phyloP scores from a whole-genome alignment of 2,329 filamentous ascomycete species.

The Fusarium floridanum region DNA sequence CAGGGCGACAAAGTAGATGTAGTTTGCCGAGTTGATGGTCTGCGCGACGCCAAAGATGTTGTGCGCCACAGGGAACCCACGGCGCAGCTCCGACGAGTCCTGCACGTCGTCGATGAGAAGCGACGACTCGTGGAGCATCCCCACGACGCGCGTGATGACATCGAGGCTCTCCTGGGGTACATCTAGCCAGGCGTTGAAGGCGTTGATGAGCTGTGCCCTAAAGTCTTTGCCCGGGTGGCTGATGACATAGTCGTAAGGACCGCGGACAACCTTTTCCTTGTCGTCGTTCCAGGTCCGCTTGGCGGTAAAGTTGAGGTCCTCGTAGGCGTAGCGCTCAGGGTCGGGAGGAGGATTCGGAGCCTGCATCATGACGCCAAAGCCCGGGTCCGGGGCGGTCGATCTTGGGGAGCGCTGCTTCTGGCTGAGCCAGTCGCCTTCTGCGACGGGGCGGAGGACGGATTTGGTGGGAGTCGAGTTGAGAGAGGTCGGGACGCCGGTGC shows the following conservation, averaged over 20 bases:
- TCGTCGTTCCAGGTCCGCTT: slow-evolving; percentile 74
- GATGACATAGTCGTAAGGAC: slow-evolving; percentile 84
- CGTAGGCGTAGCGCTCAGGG: slow-evolving; percentile 65
- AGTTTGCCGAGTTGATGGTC: slow-evolving; percentile 92
- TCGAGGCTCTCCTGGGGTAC: slow-evolving; percentile 78
- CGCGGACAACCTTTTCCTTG: slow-evolving; percentile 83
- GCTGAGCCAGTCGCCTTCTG: slow-evolving; percentile 73
- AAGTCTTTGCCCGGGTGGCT: slow-evolving; percentile 88
- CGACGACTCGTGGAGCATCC: slow-evolving; percentile 88
- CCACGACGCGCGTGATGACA: slow-evolving; percentile 83
- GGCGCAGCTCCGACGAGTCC: slow-evolving; percentile 80
- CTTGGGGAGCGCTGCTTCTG: slow-evolving; percentile 50
- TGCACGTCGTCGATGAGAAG: slow-evolving; percentile 90
- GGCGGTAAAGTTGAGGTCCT: slow-evolving; percentile 66
- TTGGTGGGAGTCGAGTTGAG: slow-evolving; percentile 50
- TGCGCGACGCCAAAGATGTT: slow-evolving; percentile 87
- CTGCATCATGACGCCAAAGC: slow-evolving; percentile 50
- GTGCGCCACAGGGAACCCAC: slow-evolving; percentile 86
- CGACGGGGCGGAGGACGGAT: slow-evolving; percentile 63
- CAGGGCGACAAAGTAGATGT: slow-evolving; percentile 86
- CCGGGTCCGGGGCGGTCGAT: slow-evolving; percentile 17
- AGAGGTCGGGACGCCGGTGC: slow-evolving; percentile 47
- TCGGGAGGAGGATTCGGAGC: slow-evolving; percentile 59
- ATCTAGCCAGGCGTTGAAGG: slow-evolving; percentile 85
- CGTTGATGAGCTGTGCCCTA: slow-evolving; percentile 80